Percentiles rank a stretch among this genome's conserved stretches.
Conservation (phyloP, 495 filamentous ascomycete genomes). For the Neurospora tetrasperma region DNA sequence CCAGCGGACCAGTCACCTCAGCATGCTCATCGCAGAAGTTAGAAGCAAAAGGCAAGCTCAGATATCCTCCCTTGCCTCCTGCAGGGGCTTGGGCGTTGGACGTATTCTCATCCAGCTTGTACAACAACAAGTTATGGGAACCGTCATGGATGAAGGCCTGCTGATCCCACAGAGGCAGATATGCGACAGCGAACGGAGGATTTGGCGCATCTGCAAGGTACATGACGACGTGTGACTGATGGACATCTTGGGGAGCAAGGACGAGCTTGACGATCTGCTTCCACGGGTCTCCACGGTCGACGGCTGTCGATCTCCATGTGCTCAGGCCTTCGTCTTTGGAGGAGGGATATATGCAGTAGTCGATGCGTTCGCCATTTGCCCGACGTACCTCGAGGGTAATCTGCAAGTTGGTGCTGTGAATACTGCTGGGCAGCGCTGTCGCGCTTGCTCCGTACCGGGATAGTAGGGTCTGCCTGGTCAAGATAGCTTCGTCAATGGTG, state of each 20-base stretch:
- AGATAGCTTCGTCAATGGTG: constrained; percentile 61
- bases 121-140: constrained; percentile 67
- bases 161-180: constrained; percentile 89
- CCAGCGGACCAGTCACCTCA: constrained; percentile 66
- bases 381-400: constrained; percentile 81
- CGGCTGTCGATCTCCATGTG: constrained; percentile 78
- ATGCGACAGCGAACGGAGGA: constrained; percentile 79
- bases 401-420: constrained; percentile 66
- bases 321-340: constrained; percentile 66
- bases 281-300: constrained; percentile 71
- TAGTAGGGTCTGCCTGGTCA: constrained; percentile 68
- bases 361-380: constrained; percentile 65
- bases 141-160: constrained; percentile 88
- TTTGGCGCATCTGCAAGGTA: constrained; percentile 74
- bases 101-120: constrained; percentile 85
- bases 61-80: constrained; percentile 66
- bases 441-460: constrained; percentile 71
- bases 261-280: constrained; percentile 76
- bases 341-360: constrained; percentile 76
- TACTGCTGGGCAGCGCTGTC: constrained; percentile 49
- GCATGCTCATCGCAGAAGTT: constrained; percentile 55
- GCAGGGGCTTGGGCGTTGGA: constrained; percentile 38
- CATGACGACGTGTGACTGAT: constrained; percentile 79
- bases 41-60: constrained; percentile 69
- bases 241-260: constrained; percentile 70